phyloP scores from a whole-genome alignment of 2,329 filamentous ascomycete species.

The Elsinoe arachidis region DNA sequence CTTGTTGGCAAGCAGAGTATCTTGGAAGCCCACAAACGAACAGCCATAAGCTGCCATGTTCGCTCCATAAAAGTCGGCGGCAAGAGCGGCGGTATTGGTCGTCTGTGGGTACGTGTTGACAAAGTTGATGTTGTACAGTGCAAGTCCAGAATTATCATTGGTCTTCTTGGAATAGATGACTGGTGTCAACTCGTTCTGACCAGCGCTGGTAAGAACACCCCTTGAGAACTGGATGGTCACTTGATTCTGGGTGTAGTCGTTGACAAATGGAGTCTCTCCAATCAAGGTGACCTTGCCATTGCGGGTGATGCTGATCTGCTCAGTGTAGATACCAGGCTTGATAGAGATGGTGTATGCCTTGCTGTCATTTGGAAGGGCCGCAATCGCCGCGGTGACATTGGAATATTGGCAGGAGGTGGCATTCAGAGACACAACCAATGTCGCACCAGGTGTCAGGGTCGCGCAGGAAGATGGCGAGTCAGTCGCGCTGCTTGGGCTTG shows the following conservation, averaged over 20 bases:
- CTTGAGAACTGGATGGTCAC: slow-evolving; percentile 32
- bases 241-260: slow-evolving; percentile 31
- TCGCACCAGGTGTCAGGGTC: slow-evolving; percentile 26
- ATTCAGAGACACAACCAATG: slow-evolving; percentile 25
- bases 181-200: slow-evolving; percentile 36
- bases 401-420: slow-evolving; percentile 31
- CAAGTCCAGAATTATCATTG: slow-evolving; percentile 21
- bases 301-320: slow-evolving; percentile 35
- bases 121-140: slow-evolving; percentile 28
- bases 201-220: slow-evolving; percentile 34
- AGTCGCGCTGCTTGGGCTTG: slow-evolving; percentile 16
- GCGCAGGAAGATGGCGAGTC: slow-evolving; percentile 17
- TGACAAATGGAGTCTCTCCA: slow-evolving; percentile 27
- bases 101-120: slow-evolving; percentile 28
- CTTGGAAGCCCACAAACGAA: slow-evolving; percentile 25
- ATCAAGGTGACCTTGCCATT: slow-evolving; percentile 33
- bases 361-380: slow-evolving; percentile 35
- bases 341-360: slow-evolving; percentile 35
- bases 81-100: slow-evolving; percentile 28
- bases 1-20: slow-evolving; percentile 26
- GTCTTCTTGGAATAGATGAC: slow-evolving; percentile 39
- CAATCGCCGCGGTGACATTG: slow-evolving; percentile 37
- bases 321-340: slow-evolving; percentile 34
- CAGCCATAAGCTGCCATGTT: slow-evolving; percentile 29
- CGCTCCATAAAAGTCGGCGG: slow-evolving; percentile 25